Base-by-base conservation (phyloP, 2,329 filamentous ascomycete species). In the Colletotrichum kahawae region DNA sequence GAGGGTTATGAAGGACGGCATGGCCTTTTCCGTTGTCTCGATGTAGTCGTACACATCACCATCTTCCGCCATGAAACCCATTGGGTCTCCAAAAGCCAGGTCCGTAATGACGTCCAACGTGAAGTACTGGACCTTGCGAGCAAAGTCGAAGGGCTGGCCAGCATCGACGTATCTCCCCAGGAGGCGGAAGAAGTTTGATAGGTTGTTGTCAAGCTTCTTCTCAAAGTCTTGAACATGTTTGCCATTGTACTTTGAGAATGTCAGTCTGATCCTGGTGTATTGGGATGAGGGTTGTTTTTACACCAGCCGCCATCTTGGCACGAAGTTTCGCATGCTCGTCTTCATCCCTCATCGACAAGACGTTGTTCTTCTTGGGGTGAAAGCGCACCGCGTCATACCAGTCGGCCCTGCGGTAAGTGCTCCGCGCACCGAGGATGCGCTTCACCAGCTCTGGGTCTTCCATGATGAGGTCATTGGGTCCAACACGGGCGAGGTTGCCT, bases 91-190 rank as follows among this genome's bases (percentile, higher is more conserved):
- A 56, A 90, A 87, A 2, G 88, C 88, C 13, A 91, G 75, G 18
- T 86, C 85, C 14, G 86, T 88, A 59, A 91, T 89, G 31, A 90
- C 87, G 73, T 91, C 90, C 0, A 91, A 79, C 0, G 88, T 89
- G 54, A 90, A 87, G 81, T 85, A 90, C 56, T 89, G 87, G 3
- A 85, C 84, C 36, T 88, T 87, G 7, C 82, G 81, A 4, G 85
- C 86, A 24, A 90, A 79, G 71, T 91, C 88, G 78, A 89, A 82
- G 18, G 84, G 78, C 63, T 88, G 87, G 69, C 83, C 86, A 9
- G 68, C 72, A 24, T 33, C 57, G 14, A 83, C 76, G 62, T 87
- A 88, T 27, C 75, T 77, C 48, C 83, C 81, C 63, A 90, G 83
- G 1, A 90, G 82, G 1, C 79, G 66, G n/a, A 90, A 76, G 1